Conservation (phyloP, 2,329 filamentous ascomycete species). For the Didymella exigua region DNA sequence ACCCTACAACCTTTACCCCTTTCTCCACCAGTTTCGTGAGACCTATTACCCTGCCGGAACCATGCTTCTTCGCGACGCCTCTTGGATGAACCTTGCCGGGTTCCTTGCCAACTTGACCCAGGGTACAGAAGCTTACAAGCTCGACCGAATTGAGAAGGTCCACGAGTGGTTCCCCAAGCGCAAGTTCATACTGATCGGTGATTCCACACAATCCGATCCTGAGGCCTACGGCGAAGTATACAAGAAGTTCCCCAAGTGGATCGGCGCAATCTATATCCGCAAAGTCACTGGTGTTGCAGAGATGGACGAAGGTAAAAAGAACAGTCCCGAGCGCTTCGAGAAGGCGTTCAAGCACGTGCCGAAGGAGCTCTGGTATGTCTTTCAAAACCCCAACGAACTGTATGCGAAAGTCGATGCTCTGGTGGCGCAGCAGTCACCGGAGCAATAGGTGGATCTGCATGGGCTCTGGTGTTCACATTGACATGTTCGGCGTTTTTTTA, state of each 20-base stretch:
- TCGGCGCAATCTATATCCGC: slow-evolving; percentile 82
- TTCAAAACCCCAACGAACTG: slow-evolving; percentile 74
- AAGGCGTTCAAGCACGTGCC: slow-evolving; percentile 81
- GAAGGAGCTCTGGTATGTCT: slow-evolving; percentile 75
- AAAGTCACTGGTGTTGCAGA: slow-evolving; percentile 78
- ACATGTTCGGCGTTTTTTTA: background rate
- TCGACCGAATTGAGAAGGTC: slow-evolving; percentile 77
- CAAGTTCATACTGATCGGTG: slow-evolving; percentile 83
- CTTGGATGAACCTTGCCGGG: slow-evolving; percentile 82
- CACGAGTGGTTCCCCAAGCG: slow-evolving; percentile 77
- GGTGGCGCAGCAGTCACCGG: slow-evolving; percentile 13
- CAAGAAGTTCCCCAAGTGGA: slow-evolving; percentile 72
- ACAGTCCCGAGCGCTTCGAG: slow-evolving; percentile 72
- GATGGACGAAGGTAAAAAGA: slow-evolving; percentile 75
- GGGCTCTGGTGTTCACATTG: too few relatives aligned
- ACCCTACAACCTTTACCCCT: slow-evolving; percentile 91
- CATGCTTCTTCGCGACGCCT: slow-evolving; percentile 81
- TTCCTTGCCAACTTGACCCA: slow-evolving; percentile 79
- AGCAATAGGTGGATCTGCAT: too few relatives aligned
- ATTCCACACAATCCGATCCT: slow-evolving; percentile 89
- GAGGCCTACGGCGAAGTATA: slow-evolving; percentile 86
- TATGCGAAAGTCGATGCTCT: slow-evolving; percentile 48
- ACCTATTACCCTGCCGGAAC: slow-evolving; percentile 76
- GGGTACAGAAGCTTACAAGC: slow-evolving; percentile 85
- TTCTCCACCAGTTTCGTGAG: slow-evolving; percentile 76